Evolutionary conservation across 1,284 basidiomycete species (phyloP), one percentile per base, ranked within the genome.

Genomic region (Cutaneotrichosporon mucoides): DNA sequence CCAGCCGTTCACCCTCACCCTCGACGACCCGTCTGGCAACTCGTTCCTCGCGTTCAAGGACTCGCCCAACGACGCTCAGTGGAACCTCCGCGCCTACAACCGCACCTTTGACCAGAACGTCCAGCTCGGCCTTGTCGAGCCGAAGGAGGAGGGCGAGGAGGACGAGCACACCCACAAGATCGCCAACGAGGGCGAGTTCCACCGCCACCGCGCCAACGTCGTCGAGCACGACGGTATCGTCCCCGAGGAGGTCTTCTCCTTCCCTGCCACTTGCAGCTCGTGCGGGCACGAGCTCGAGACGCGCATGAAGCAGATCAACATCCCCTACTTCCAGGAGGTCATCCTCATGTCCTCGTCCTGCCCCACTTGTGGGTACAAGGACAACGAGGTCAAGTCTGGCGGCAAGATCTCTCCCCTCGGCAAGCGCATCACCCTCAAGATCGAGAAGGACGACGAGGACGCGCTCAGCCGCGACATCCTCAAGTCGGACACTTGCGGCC

Each of bases 291-390:
- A 85, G 7, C 81, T 92, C 24, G 84, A 92, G 72, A 99, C 95
- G 0, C 81, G 87, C 67, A 97, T 99, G 91, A 95, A 99, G 83
- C 92, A 90, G 73, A 89, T 99, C 69, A 87, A 87, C 70, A 98
- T 99, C 66, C 96, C 96, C 0, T 95, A 99, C 79, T 99, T 99
- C 84, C 92, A 99, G 89, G 93, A 99, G 72, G 89, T 95, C 61
- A 81, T 99, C 64, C 94, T 99, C 79, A 99, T 99, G 95, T 96
- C 94, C 34, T 95, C 94, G 34, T 96, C 97, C 74, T 99, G 96
- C 77, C 90, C 92, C 57, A 79, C 81, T 57, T 99, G 95, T 76
- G 95, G 95, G 1, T 99, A 98, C 79, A 84, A 92, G 66, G 95
- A 99, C 79, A 98, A 96, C 74, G 95, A 99, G 80, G 89, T 99